Conservation (phyloP, 495 filamentous ascomycete species). For the Coniosporium apollinis region DNA sequence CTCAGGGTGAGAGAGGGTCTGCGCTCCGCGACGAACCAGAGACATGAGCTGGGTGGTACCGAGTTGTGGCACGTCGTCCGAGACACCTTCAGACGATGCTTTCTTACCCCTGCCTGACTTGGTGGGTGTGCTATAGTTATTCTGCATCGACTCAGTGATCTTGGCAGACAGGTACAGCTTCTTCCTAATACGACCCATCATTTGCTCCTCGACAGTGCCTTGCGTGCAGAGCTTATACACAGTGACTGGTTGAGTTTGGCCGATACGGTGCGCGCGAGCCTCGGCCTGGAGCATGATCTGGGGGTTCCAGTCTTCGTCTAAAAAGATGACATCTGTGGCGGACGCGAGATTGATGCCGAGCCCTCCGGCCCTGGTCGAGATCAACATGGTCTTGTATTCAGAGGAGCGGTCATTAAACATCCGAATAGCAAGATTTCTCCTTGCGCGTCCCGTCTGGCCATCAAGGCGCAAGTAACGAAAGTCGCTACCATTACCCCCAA, state of each 20-base stretch:
- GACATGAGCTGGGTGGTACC: conserved; percentile 37
- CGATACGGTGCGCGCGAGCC: conserved; percentile 42
- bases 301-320: conserved; percentile 54
- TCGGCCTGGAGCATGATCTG: conserved; percentile 45
- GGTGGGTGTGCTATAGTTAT: conserved; percentile 25
- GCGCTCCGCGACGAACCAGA: conserved; percentile 38
- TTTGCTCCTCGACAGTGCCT: conserved; percentile 47
- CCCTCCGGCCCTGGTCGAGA: conserved; percentile 47
- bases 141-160: conserved; percentile 41
- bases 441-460: conserved; percentile 34
- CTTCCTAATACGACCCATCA: conserved; percentile 46
- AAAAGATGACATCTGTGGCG: conserved; percentile 43
- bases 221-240: conserved; percentile 42
- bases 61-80: conserved; percentile 35
- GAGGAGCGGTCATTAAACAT: conserved; percentile 34
- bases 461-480: conserved; percentile 43
- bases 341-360: conserved; percentile 45
- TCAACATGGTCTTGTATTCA: conserved; percentile 42
- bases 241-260: conserved; percentile 38
- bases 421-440: conserved; percentile 39
- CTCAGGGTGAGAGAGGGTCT: conserved; percentile 34
- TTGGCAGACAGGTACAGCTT: conserved; percentile 50
- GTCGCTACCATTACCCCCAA: conserved; percentile 26
- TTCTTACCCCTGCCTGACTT: conserved; percentile 8
- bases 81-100: conserved; percentile 5